phyloP scores from a whole-genome alignment of 768 basidiomycete species.

The Boletus barrowsii region DNA sequence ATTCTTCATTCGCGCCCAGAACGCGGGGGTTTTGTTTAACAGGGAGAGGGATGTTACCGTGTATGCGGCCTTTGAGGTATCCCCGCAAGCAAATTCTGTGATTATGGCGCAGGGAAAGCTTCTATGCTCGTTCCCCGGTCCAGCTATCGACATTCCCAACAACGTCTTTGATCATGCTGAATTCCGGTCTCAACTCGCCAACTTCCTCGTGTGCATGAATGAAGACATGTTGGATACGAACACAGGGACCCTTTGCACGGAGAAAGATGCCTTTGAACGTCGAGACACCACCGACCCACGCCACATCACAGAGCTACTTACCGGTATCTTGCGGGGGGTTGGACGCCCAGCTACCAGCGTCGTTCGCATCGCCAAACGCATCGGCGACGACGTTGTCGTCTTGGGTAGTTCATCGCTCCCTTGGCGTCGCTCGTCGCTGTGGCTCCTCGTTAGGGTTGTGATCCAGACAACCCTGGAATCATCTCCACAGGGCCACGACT shows the following conservation, averaged over 20 bases:
- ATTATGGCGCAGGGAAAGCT: conserved; percentile 41
- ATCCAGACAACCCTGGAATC: conserved; percentile 30
- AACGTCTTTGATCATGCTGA: conserved; percentile 24
- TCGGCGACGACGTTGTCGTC: conserved; percentile 30
- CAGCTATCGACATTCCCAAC: conserved; percentile 37
- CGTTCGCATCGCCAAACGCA: conserved; percentile 30
- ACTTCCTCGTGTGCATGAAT: conserved; percentile 37
- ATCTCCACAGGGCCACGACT: conserved; percentile 1
- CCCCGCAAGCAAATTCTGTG: conserved; percentile 32
- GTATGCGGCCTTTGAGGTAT: conserved; percentile 38
- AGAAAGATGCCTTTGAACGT: neutral
- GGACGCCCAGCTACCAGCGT: conserved; percentile 11
- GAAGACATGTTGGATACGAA: conserved; percentile 25
- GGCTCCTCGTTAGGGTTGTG: conserved; percentile 35
- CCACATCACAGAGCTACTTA: conserved; percentile 46
- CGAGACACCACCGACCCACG: conserved; percentile 34
- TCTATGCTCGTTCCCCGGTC: conserved; percentile 42
- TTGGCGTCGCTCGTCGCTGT: conserved; percentile 38
- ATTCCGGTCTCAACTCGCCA: conserved; percentile 36
- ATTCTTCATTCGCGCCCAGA: conserved; percentile 43
- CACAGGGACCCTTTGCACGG: too few relatives aligned
- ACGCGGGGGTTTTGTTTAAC: conserved; percentile 43
- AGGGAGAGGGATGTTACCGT: conserved; percentile 8
- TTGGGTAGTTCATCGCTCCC: conserved; percentile 17
- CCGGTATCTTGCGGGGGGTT: conserved; percentile 40